Evolutionary conservation across 129 eudicot species (phyloP), one percentile per base, ranked within the genome.

Genomic region (Apium graveolens): DNA sequence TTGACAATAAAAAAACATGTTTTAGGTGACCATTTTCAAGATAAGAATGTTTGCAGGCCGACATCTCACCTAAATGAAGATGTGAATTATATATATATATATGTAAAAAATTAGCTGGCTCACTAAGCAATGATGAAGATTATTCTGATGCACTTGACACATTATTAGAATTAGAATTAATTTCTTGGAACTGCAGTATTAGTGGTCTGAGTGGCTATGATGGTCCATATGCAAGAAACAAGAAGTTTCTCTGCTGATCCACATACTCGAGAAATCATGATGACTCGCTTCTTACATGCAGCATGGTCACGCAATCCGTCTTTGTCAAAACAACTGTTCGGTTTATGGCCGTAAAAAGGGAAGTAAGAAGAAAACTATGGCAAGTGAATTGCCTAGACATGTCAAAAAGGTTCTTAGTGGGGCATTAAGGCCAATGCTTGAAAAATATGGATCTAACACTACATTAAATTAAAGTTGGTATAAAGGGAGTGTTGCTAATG

Each of bases 211-310:
- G 90, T 74, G 89, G 85, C n/a, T 75, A 13, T 21, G 81, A 85
- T 39, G 81, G 73, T 44, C 82, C 80, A 14, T 82, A 83, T 53
- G 53, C 76, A 62, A 82, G 88, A 63, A 27, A 78, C 88, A 0
- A 89, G 87, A 70, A 79, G 85, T 34, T 87, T 88, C 73, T 39
- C 80, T 20, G 75, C 87, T 0, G 96, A 95, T 78, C 72, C 46
- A 35, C 86, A 86, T 27, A 87, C 97, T 63, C 85, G 92, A 77
- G 97, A 96, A 49, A 86, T 92, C 75, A 80, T 96, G 84, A 90
- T 96, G 95, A 87, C 81, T 46, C 90, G 99, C 75, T 96, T 96
- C 83, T 82, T 96, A 51, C 97, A 97, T 11, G 97, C 99, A 5
- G 92, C 99, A 1, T 90, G 91, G 81, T 95, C 97, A 44, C n/a